Percentiles rank a stretch among this genome's conserved stretches.
Conservation (phyloP, 306 rosid genomes). For the Psophocarpus tetragonolobus region DNA sequence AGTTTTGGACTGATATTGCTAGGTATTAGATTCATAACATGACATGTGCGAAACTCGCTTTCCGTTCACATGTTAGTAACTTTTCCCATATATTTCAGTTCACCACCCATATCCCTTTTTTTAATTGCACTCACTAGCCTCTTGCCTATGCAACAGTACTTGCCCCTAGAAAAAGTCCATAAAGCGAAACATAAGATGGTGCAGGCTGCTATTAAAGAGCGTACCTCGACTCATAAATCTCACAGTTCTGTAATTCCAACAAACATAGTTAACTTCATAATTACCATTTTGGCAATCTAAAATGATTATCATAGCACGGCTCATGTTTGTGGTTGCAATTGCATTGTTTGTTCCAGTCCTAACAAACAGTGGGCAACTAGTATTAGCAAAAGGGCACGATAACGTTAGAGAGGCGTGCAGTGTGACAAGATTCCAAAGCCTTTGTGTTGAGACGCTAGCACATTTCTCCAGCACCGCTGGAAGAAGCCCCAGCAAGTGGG, state of each 20-base stretch:
- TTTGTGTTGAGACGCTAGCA: conserved; percentile 55
- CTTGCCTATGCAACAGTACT: conserved; percentile 37
- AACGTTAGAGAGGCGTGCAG: conserved; percentile 67
- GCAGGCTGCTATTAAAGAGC: conserved; percentile 17
- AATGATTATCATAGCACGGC: conserved; percentile 25
- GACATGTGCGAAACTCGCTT: conserved; percentile 12
- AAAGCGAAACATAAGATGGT: conserved; percentile 29
- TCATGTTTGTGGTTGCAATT: conserved; percentile 7
- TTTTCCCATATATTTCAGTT: conserved; percentile 25
- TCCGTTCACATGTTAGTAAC: conserved; percentile 25
- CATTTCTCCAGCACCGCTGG: conserved; percentile 54
- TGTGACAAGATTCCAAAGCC: conserved; percentile 50
- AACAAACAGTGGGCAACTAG: not conserved
- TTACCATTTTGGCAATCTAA: not conserved
- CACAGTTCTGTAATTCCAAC: not conserved
- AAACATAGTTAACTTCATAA: no score
- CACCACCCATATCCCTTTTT: conserved; percentile 28
- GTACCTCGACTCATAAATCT: conserved; percentile 17
- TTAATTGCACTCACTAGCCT: conserved; percentile 41
- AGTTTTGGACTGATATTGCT: no score
- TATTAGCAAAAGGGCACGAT: conserved; percentile 17
- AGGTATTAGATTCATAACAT: not conserved
- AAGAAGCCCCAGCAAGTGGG: conserved; percentile 69
- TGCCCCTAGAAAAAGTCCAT: not conserved
- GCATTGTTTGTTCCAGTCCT: not conserved